phyloP scores from a whole-genome alignment of 139 green algal genomes.

The Haematococcus lacustris region DNA sequence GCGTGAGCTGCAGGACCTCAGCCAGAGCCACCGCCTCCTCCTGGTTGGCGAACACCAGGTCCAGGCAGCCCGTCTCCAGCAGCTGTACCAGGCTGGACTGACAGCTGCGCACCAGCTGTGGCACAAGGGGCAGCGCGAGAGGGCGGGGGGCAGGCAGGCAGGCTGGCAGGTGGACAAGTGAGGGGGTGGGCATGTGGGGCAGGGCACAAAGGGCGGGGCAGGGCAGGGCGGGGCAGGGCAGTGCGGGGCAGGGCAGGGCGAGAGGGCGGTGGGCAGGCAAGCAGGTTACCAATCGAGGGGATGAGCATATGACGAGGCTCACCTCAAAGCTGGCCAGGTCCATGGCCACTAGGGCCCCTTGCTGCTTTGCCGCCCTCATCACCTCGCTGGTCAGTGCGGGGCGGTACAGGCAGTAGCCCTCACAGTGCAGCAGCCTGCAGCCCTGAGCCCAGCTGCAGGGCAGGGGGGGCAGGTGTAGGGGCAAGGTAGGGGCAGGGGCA shows the following conservation, averaged over 20 bases:
- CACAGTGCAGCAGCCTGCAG: conserved; percentile 58
- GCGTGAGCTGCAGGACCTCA: conserved; percentile 15
- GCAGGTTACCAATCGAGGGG: too few species aligned
- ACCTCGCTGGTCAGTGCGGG: conserved; percentile 21
- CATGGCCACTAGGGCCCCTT: conserved; percentile 48
- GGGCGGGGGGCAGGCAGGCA: too few species aligned
- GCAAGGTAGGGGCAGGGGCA: too few species aligned
- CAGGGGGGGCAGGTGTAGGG: too few species aligned
- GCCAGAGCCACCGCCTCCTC: conserved; percentile 62
- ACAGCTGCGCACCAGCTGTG: conserved; percentile 44
- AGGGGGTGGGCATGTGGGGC: too few species aligned
- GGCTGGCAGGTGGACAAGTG: not conserved
- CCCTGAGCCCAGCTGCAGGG: conserved; percentile 19
- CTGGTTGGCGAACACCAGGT: conserved; percentile 82
- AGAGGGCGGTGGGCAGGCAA: too few species aligned
- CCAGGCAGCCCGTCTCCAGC: conserved; percentile 48
- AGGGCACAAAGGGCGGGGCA: too few species aligned
- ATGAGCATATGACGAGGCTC: too few species aligned
- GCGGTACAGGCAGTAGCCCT: conserved; percentile 75
- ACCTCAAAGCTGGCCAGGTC: conserved; percentile 84
- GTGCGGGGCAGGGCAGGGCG: too few species aligned
- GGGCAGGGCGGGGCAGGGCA: too few species aligned
- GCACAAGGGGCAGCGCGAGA: conserved; percentile 1
- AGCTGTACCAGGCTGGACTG: conserved; percentile 32
- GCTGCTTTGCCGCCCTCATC: conserved; percentile 25